Percentiles rank a stretch among this genome's conserved stretches.
Conservation (phyloP, 345 rosid species). For the Hypericum perforatum region DNA sequence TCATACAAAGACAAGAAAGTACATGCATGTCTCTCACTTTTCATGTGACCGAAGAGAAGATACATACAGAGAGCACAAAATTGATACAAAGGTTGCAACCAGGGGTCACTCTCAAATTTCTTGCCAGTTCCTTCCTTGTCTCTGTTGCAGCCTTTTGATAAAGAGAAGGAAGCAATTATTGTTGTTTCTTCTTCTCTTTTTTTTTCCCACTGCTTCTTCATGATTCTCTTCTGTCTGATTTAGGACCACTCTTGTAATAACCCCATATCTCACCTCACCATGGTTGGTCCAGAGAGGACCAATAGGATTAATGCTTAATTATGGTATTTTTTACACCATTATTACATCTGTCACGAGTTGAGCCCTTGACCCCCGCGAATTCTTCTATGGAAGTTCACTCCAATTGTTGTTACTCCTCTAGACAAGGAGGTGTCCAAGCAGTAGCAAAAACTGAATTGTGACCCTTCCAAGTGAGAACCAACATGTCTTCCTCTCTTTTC, state of each 20-base stretch:
- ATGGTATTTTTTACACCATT: no score
- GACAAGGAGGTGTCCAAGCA: slow-evolving; percentile 38
- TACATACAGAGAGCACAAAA: background rate
- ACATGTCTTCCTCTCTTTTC: slow-evolving; percentile 56
- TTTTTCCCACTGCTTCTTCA: slow-evolving; percentile 15
- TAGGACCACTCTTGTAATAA: slow-evolving; percentile 9
- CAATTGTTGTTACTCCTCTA: slow-evolving; percentile 16
- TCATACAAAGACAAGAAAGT: slow-evolving; percentile 21
- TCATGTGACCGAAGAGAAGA: slow-evolving; percentile 16
- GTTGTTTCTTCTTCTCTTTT: background rate
- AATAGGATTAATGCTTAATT: no score
- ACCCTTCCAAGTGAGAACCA: slow-evolving; percentile 71
- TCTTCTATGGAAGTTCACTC: no score
- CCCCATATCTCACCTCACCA: background rate
- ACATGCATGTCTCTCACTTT: slow-evolving; percentile 12
- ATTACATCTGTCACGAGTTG: no score
- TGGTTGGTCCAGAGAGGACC: slow-evolving; percentile 1
- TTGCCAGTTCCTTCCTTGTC: slow-evolving; percentile 15
- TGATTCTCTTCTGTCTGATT: no score
- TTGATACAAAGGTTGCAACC: slow-evolving; percentile 2
- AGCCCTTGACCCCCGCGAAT: no score
- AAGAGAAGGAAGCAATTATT: slow-evolving; percentile 4
- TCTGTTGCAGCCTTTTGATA: slow-evolving; percentile 25
- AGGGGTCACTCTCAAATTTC: slow-evolving; percentile 16
- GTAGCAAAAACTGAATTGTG: slow-evolving; percentile 64